Evolutionary conservation across 2,329 filamentous ascomycete genomes (phyloP), one percentile per base, ranked within the genome.

Genomic region (Aquanectria penicillioides): DNA sequence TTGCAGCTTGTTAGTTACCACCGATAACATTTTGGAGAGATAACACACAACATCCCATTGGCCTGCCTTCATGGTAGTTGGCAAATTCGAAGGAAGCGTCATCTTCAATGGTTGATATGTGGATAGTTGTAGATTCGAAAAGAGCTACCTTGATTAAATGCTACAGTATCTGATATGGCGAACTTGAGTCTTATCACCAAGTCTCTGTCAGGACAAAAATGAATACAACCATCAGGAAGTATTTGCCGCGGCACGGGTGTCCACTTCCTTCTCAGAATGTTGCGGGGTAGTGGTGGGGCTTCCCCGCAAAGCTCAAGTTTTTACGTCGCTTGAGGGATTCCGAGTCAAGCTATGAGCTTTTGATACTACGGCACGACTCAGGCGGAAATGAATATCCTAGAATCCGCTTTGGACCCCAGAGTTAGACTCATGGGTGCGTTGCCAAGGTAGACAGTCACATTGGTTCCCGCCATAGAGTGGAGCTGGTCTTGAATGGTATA

Each of bases 1-100:
- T 10, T 18, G n/a, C 6, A 7, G n/a, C 8, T 22, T 13, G 37
- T 56, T n/a, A 59, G 41, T 47, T 28, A 18, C 6, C n/a, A 25
- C n/a, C 12, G 13, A 2, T 43, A 13, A 6, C 4, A 23, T 12
- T 31, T 5, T 9, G 13, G 12, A 12, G 13, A 12, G 18, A 5
- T 3, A 38, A 43, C 54, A 29, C 52, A 59, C 60, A 5, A 59
- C 56, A 36, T 59, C 56, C 60, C 60, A 62, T 26, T 62, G 60
- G 2, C 60, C 60, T 10, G 60, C 60, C 38, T 62, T 48, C 56
- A 62, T 62, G 3, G 47, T 53, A 11, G 29, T 17, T 8, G 56
- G 56, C 11, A 57, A 29, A 15, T 50, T 36, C 6, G 25, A 22
- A 11, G 28, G 11, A 41, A 31, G 20, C n/a, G 44, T 12, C 59